Conservation (phyloP, 176 grass and related monocot genomes). For the Melocanna baccifera region DNA sequence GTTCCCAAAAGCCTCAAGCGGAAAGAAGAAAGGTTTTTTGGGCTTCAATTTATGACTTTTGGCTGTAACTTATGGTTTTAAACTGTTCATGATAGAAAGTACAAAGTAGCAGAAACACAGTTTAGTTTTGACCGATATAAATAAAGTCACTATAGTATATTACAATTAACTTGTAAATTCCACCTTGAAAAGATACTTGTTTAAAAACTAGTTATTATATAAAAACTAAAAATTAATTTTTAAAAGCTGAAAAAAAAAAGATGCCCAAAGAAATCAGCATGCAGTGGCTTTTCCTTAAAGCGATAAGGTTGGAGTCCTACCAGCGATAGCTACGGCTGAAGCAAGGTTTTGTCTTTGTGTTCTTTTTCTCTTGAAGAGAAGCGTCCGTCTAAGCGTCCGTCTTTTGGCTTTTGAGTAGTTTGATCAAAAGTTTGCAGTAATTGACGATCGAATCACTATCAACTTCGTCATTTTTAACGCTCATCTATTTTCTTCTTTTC, state of each 20-base stretch:
- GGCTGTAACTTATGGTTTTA: too few relatives aligned
- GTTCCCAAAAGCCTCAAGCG: neutral
- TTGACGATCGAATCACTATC: neutral
- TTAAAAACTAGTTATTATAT: too few relatives aligned
- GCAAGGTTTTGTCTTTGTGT: neutral
- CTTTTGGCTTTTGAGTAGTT: slow-evolving; percentile 13
- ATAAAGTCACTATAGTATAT: too few relatives aligned
- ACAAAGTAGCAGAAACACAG: too few relatives aligned
- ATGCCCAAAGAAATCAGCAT: neutral
- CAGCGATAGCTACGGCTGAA: neutral
- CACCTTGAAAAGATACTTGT: too few relatives aligned
- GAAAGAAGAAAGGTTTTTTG: neutral
- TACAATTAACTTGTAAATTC: too few relatives aligned
- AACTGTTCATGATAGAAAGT: too few relatives aligned
- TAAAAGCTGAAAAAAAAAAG: too few relatives aligned
- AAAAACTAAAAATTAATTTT: too few relatives aligned
- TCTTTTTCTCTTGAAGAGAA: neutral
- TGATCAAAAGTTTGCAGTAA: neutral
- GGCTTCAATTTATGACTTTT: too few relatives aligned
- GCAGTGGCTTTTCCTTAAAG: slow-evolving; percentile 21
- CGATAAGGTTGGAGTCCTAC: slow-evolving; percentile 19
- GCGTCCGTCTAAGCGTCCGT: neutral
- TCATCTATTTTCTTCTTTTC: neutral
- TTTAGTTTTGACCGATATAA: too few relatives aligned
- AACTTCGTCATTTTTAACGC: neutral